Base-by-base conservation (phyloP, 768 basidiomycete species). In the Omphalotus guepiniiformis region DNA sequence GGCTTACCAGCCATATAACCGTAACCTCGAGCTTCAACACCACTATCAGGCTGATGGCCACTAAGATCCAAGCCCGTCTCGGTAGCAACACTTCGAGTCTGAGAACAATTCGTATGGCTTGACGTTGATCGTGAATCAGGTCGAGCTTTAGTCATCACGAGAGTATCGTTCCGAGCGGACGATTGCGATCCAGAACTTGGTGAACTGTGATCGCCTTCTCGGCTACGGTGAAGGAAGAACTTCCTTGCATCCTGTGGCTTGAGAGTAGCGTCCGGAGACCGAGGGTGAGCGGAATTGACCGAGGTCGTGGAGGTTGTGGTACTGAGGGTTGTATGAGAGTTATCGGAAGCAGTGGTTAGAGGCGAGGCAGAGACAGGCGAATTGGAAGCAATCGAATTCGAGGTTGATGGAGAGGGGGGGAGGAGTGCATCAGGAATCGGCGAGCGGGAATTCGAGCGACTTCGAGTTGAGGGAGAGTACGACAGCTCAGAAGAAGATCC, bases 301-400 rank as follows among this genome's bases (percentile, higher is more conserved):
- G 44, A 46, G 38, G 44, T 46, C 19, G 44, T 26, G 6, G 44
- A 46, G 18, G 27, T 36, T 3, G 44, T 15, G 16, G 44, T 46
- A 32, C 35, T 19, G 8, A 36, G 34, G 27, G 34, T 46, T n/a
- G 27, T 22, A 28, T 46, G 35, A 28, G 44, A 46, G 35, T 46
- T 46, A 16, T 23, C 28, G 25, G 47, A 48, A 39, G 23, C 32
- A 15, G 47, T 30, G 18, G 34, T 48, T 12, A 18, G 19, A 42
- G 39, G 18, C 4, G n/a, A n/a, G n/a, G 37, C 9, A 37, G 42
- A 36, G 49, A 56, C 35, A n/a, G n/a, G 38, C 48, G 32, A 19
- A 39, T 19, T 39, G 18, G 39, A 39, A 2, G 44, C 38, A 29
- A 46, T 16, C 16, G 44, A 46, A 18, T 36, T 27, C 21, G 44